Conservation (phyloP, 2,329 filamentous ascomycete genomes). For the Cercospora sp. region DNA sequence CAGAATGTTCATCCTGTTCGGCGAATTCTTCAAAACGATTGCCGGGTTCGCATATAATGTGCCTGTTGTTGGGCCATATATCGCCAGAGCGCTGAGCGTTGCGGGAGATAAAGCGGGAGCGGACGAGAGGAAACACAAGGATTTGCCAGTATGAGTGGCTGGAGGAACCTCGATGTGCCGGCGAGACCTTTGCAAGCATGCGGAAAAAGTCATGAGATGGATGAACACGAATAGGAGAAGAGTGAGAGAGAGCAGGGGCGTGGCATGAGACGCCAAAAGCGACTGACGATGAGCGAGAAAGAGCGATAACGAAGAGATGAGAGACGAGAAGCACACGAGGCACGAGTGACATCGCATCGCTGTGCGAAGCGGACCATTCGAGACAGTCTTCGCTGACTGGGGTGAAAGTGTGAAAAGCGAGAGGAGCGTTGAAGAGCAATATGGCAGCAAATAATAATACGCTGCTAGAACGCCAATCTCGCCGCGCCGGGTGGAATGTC, state of each 20-base stretch:
- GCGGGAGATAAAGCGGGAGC: constrained; percentile 68
- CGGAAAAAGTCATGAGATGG: background rate
- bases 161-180: background rate
- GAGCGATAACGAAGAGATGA: background rate
- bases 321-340: background rate
- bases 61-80: constrained; percentile 82
- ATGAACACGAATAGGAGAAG: background rate
- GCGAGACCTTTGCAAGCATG: background rate
- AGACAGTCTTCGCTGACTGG: too few species aligned
- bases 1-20: constrained; percentile 89
- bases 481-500: background rate
- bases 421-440: background rate
- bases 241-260: background rate
- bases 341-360: background rate
- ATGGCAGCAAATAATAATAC: background rate
- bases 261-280: background rate
- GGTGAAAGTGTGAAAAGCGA: background rate
- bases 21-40: constrained; percentile 93
- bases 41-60: constrained; percentile 81
- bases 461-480: background rate
- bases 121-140: constrained; percentile 66
- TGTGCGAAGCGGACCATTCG: background rate
- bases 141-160: constrained; percentile 67
- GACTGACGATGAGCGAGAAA: background rate
- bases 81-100: constrained; percentile 71